Percentiles rank a stretch among this genome's conserved stretches.
Conservation (phyloP, 108 stramenopile species). For the Skeletonema menzelii region DNA sequence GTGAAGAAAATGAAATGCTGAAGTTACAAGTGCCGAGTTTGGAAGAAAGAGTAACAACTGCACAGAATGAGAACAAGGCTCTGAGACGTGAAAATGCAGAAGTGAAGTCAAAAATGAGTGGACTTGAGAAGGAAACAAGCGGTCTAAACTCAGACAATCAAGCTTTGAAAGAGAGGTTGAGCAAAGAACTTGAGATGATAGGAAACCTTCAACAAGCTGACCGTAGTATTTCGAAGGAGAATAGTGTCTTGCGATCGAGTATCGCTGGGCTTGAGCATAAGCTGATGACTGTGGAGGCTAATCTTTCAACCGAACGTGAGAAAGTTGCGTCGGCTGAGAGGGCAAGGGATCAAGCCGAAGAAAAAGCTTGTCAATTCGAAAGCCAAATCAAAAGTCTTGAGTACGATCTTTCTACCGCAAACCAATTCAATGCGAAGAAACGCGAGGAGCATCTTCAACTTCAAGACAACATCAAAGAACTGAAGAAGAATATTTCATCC, state of each 20-base stretch:
- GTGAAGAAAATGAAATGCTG: slow-evolving; percentile 18
- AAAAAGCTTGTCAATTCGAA: slow-evolving; percentile 17
- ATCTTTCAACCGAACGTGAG: slow-evolving; percentile 5
- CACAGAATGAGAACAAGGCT: slow-evolving; percentile 22
- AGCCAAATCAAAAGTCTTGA: slow-evolving; percentile 17
- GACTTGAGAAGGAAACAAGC: slow-evolving; percentile 5
- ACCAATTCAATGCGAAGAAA: not conserved
- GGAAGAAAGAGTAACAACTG: slow-evolving; percentile 18
- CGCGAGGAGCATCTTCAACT: slow-evolving; percentile 13
- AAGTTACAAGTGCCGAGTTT: slow-evolving; percentile 15
- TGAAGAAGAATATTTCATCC: slow-evolving; percentile 22
- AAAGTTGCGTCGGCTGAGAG: not conserved
- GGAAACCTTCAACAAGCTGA: slow-evolving; percentile 10
- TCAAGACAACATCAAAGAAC: slow-evolving; percentile 8
- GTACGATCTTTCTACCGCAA: slow-evolving; percentile 2
- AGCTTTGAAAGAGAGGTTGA: slow-evolving; percentile 23
- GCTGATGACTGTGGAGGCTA: slow-evolving; percentile 7
- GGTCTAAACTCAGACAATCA: slow-evolving; percentile 2
- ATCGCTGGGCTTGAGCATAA: slow-evolving; percentile 20
- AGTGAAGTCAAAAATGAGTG: slow-evolving; percentile 10
- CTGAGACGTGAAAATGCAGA: slow-evolving; percentile 20
- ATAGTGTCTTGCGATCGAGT: slow-evolving; percentile 20
- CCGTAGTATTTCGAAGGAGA: slow-evolving; percentile 16
- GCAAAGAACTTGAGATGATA: slow-evolving; percentile 1
- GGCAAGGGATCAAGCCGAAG: slow-evolving; percentile 22